phyloP scores from a whole-genome alignment of 73 alveolate species.

The Symbiodinium natans region DNA sequence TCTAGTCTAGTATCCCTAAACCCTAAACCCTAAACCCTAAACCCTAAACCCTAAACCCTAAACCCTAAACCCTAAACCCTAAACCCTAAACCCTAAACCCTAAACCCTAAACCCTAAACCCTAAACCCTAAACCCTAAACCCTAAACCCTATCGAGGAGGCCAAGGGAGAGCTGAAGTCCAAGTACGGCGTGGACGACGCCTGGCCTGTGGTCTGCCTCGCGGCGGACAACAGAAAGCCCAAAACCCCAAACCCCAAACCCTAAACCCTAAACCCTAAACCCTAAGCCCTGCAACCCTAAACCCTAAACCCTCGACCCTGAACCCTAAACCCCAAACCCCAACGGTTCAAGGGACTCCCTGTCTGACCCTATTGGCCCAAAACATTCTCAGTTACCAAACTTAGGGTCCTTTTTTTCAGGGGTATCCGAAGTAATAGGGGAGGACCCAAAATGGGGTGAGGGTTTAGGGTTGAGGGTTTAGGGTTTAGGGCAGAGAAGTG shows the following conservation, averaged over 20 bases:
- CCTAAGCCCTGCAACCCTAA: too few relatives aligned
- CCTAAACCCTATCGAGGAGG: not conserved
- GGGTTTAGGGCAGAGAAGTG: not conserved
- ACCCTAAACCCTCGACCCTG: too few relatives aligned
- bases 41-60: not conserved
- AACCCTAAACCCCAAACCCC: too few relatives aligned
- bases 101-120: not conserved
- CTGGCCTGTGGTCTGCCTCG: conserved; percentile 67
- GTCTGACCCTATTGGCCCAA: too few relatives aligned
- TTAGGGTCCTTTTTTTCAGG: too few relatives aligned
- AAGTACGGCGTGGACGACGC: conserved; percentile 56
- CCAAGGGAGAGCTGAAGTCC: conserved; percentile 23
- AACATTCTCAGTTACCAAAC: too few relatives aligned
- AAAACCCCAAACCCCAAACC: not conserved
- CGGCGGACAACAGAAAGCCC: not conserved
- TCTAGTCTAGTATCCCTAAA: too few relatives aligned
- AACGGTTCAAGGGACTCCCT: too few relatives aligned
- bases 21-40: not conserved
- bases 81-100: not conserved
- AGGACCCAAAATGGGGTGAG: too few relatives aligned
- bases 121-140: not conserved
- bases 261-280: not conserved
- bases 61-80: not conserved
- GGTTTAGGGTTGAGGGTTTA: too few relatives aligned
- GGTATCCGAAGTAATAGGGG: too few relatives aligned